Evolutionary conservation across 352 stramenopile genomes (phyloP).

Genomic region (Phytophthora litchii): DNA sequence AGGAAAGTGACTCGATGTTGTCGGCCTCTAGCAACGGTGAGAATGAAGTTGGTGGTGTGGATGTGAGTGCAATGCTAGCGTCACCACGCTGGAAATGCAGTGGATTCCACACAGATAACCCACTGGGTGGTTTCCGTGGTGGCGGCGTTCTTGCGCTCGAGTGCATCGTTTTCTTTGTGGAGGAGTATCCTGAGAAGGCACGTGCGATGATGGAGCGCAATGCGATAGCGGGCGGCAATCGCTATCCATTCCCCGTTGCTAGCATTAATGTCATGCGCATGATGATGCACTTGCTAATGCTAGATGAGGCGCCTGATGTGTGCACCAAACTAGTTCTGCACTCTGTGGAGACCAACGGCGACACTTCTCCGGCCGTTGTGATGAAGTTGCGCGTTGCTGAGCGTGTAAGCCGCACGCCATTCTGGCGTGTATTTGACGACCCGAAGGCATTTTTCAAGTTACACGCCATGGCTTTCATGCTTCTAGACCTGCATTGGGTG

Average conservation of each 20-base stretch:
- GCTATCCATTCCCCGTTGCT: constrained; percentile 84
- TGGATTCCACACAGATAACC: constrained; percentile 84
- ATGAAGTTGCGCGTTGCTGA: constrained; percentile 81
- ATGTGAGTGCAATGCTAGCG: constrained; percentile 56
- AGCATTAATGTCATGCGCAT: constrained; percentile 89
- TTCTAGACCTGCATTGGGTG: constrained; percentile 83
- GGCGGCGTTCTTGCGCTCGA: constrained; percentile 77
- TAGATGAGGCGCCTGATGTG: constrained; percentile 72
- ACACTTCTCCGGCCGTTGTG: constrained; percentile 49
- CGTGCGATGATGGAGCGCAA: constrained; percentile 80
- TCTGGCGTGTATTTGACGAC: constrained; percentile 85
- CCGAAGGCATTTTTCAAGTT: constrained; percentile 71
- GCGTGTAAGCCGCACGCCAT: constrained; percentile 77
- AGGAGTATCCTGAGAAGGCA: constrained; percentile 82
- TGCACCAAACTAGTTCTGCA: constrained; percentile 80
- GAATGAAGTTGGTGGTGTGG: constrained; percentile 36
- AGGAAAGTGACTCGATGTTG: constrained; percentile 26
- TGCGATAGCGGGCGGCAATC: constrained; percentile 68
- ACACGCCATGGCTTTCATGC: constrained; percentile 87
- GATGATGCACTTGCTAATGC: constrained; percentile 84
- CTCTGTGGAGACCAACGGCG: constrained; percentile 29
- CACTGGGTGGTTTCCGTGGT: constrained; percentile 77
- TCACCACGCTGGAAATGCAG: constrained; percentile 72
- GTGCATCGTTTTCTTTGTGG: constrained; percentile 74
- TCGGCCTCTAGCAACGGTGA: constrained; percentile 26